Evolutionary conservation across 495 filamentous ascomycete genomes (phyloP).

Genomic region (Bathelium albidoporum): DNA sequence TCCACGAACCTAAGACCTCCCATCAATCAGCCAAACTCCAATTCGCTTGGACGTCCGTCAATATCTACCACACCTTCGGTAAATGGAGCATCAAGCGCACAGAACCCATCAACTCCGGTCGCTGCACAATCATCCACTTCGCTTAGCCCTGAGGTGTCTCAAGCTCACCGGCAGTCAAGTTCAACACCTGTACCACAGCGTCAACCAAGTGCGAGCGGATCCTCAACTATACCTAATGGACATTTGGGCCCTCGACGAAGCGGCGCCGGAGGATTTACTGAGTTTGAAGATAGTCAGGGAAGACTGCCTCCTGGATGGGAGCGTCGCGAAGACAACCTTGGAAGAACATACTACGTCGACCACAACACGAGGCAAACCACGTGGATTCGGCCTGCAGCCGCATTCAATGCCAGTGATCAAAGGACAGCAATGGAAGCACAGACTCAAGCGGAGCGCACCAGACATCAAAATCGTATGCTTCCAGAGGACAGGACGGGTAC

Average conservation of each 20-base stretch:
- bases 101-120: slow-evolving; percentile 20
- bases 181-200: slow-evolving; percentile 8
- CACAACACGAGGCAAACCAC: slow-evolving; percentile 96
- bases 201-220: slow-evolving; percentile 21
- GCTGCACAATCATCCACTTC: slow-evolving; percentile 24
- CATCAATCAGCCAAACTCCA: slow-evolving; percentile 25
- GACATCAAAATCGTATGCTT: slow-evolving; percentile 90
- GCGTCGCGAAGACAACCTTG: slow-evolving; percentile 87
- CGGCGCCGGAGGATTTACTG: slow-evolving; percentile 52
- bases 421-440: slow-evolving; percentile 72
- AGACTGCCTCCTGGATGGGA: slow-evolving; percentile 93
- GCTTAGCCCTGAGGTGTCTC: slow-evolving; percentile 23
- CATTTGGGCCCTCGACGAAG: slow-evolving; percentile 3
- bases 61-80: slow-evolving; percentile 26
- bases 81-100: slow-evolving; percentile 18
- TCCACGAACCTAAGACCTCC: slow-evolving; percentile 72
- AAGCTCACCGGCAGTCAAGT: slow-evolving; percentile 17
- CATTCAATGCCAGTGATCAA: slow-evolving; percentile 69
- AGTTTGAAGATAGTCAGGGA: slow-evolving; percentile 91
- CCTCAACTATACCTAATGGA: slow-evolving; percentile 16
- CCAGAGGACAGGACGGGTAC: slow-evolving; percentile 93
- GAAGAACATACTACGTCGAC: slow-evolving; percentile 98
- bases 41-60: slow-evolving; percentile 21
- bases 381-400: slow-evolving; percentile 78
- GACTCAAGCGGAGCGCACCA: slow-evolving; percentile 79